Evolutionary conservation across 2,329 filamentous ascomycete genomes (phyloP).

Genomic region (Biscogniauxia mediterranea): DNA sequence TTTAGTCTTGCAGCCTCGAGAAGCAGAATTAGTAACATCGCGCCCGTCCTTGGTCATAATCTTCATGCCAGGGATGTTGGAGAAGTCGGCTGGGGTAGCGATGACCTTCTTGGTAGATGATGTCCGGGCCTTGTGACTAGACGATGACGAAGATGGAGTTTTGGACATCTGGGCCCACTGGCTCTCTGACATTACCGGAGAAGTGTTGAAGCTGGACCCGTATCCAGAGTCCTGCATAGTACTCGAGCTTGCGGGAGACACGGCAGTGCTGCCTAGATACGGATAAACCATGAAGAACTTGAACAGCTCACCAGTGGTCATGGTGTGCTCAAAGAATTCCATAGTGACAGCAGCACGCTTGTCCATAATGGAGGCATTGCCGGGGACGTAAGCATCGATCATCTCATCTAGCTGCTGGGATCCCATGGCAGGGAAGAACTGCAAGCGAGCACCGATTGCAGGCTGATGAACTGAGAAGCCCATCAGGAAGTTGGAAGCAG

Average conservation of each 20-base stretch:
- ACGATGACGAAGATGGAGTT: conserved; percentile 33
- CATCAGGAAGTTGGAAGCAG: conserved; percentile 35
- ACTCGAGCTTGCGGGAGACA: conserved; percentile 46
- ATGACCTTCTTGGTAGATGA: conserved; percentile 31
- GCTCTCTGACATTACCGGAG: conserved; percentile 49
- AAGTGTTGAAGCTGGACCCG: conserved; percentile 47
- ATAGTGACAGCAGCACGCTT: conserved; percentile 58
- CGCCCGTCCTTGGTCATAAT: conserved; percentile 63
- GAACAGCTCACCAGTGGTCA: conserved; percentile 55
- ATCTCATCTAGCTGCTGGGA: conserved; percentile 59
- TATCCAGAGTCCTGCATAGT: conserved; percentile 46
- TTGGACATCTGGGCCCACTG: conserved; percentile 41
- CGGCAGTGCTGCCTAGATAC: conserved; percentile 36
- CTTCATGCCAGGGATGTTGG: conserved; percentile 60
- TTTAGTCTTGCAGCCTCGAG: conserved; percentile 63
- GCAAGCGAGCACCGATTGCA: conserved; percentile 52
- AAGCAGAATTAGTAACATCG: conserved; percentile 62
- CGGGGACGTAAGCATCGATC: conserved; percentile 57
- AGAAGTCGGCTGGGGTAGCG: conserved; percentile 43
- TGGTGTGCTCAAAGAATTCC: conserved; percentile 56
- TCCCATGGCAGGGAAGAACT: conserved; percentile 67
- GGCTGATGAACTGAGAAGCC: conserved; percentile 63
- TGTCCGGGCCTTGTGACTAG: conserved; percentile 27
- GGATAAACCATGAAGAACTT: conserved; percentile 58
- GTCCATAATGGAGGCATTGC: conserved; percentile 52